Conservation (phyloP, 768 basidiomycete species). For the Suillus discolor region DNA sequence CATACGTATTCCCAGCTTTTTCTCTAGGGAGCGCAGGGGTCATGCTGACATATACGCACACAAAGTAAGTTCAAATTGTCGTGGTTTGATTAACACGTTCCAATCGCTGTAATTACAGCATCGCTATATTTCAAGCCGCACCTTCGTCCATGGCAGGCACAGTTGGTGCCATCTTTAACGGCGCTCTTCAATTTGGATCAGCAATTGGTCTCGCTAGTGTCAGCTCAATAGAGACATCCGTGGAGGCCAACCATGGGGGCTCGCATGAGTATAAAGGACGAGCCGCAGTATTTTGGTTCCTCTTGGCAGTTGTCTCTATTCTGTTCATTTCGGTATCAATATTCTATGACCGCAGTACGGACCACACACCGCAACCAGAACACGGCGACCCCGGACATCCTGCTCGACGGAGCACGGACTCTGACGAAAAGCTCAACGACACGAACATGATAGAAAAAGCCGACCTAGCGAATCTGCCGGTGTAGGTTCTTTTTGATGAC, state of each 20-base stretch:
- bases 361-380: conserved; percentile 9
- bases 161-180: conserved; percentile 58
- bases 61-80: conserved; percentile 42
- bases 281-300: conserved; percentile 47
- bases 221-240: conserved; percentile 48
- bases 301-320: conserved; percentile 38
- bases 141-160: conserved; percentile 52
- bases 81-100: neutral
- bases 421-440: neutral
- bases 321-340: conserved; percentile 34
- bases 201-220: conserved; percentile 53
- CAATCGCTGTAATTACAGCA: conserved; percentile 30
- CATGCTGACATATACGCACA: conserved; percentile 47
- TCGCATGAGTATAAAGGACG: conserved; percentile 40
- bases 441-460: neutral
- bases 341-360: conserved; percentile 36
- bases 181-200: conserved; percentile 53
- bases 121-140: conserved; percentile 51
- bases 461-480: neutral
- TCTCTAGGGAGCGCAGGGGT: conserved; percentile 48
- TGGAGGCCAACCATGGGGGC: conserved; percentile 38
- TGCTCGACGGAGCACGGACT: neutral
- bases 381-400: neutral
- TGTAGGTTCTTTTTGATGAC: neutral
- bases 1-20: conserved; percentile 51